Evolutionary conservation across 2,329 filamentous ascomycete genomes (phyloP).

Genomic region (Alternaria ethzedia): DNA sequence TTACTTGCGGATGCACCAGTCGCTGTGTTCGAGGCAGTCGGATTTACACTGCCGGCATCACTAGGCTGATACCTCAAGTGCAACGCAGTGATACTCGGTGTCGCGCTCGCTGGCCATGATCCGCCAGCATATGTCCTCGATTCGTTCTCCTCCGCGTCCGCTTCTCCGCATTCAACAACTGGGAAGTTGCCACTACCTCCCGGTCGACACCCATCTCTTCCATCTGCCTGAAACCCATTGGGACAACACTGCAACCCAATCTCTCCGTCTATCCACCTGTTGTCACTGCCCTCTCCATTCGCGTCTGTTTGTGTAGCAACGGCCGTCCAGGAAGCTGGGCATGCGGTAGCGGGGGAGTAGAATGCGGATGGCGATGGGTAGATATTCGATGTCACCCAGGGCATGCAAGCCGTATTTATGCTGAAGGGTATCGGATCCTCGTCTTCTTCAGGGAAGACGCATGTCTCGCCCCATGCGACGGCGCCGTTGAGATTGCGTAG

Average conservation of each 20-base stretch:
- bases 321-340: conserved; percentile 25
- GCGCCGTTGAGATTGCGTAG: conserved; percentile 19
- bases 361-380: conserved; percentile 18
- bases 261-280: conserved; percentile 26
- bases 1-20: neutral
- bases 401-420: conserved; percentile 63
- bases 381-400: conserved; percentile 25
- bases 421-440: conserved; percentile 75
- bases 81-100: conserved; percentile 18
- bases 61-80: conserved; percentile 21
- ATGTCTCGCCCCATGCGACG: conserved; percentile 77
- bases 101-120: conserved; percentile 18
- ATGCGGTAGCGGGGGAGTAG: conserved; percentile 33
- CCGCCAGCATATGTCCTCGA: conserved; percentile 15
- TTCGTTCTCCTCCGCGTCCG: conserved; percentile 30
- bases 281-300: conserved; percentile 1
- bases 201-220: conserved; percentile 17
- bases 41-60: conserved; percentile 11
- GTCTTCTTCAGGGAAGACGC: conserved; percentile 79
- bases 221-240: conserved; percentile 23
- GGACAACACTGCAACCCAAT: conserved; percentile 34
- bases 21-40: neutral
- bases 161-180: conserved; percentile 27
- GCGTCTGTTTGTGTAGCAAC: conserved; percentile 27
- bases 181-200: conserved; percentile 13